Base-by-base conservation (phyloP, 2,329 filamentous ascomycete genomes). In the Pseudocercospora musae region DNA sequence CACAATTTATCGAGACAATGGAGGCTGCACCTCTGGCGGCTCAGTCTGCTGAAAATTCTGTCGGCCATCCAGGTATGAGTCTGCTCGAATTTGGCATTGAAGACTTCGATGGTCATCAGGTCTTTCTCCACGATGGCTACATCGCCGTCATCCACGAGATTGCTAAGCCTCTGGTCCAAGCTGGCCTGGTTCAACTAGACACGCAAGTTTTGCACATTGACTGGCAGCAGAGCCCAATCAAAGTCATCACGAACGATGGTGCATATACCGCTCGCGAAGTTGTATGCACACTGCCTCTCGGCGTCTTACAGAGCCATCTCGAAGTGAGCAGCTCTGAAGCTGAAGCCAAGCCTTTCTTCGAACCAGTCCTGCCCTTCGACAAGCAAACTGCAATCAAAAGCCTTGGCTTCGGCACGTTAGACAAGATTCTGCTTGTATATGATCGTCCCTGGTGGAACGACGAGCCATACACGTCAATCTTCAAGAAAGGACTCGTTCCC, bases 71-170 rank as follows among this genome's bases (percentile, higher is more conserved):
- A 18, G 68, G 65, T 1, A 58, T 70, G 54, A 61, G 68, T 27
- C 40, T 71, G 55, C 62, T 67, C n/a, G 69, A 71, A 59, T 70
- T 62, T 40, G 68, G 64, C 2, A 66, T 70, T 42, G 69, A 70
- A 29, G 68, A 69, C 23, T 70, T 70, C 49, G 69, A 71, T 52
- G 69, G 69, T 11, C 64, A 69, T 11, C 69, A 71, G 42, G 68
- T 69, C 8, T 70, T 71, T 53, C 53, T 71, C 21, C 66, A 65
- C 57, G 69, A 71, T 60, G 68, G 69, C 5, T 71, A 71, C 49
- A 60, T 58, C 6, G 63, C 64, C n/a, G 33, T 71, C 13, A 50
- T 69, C 5, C 55, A 69, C 3, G 66, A 71, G 49, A 31, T 71
- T 4, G 66, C 65, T 7, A 65, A 63, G 58, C 60, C 64, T 23